Conservation (phyloP, 1,139 yeast species). For the Protomyces gravidus region DNA sequence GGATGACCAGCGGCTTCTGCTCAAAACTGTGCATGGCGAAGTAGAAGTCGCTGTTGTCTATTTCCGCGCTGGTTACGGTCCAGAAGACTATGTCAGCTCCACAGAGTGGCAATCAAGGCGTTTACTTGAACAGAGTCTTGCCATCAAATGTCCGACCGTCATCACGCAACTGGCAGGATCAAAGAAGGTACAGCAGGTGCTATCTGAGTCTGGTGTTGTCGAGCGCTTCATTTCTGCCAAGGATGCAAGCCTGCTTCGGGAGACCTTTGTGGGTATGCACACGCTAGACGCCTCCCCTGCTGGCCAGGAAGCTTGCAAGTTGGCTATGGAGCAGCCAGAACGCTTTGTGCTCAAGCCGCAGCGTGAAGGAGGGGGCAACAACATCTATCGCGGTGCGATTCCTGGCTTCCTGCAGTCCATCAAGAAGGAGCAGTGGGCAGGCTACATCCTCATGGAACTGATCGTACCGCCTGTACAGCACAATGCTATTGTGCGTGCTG, state of each 20-base stretch:
- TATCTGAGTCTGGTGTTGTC: conserved; percentile 56
- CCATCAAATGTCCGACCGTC: conserved; percentile 87
- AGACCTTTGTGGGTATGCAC: conserved; percentile 78
- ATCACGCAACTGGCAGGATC: conserved; percentile 88
- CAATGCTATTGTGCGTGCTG: conserved; percentile 68
- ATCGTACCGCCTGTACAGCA: conserved; percentile 67
- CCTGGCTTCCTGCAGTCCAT: conserved; percentile 62
- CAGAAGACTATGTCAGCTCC: conserved; percentile 60
- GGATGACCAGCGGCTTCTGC: conserved; percentile 39
- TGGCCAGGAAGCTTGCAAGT: conserved; percentile 60
- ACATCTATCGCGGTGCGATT: conserved; percentile 77
- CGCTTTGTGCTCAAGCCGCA: conserved; percentile 88
- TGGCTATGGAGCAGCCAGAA: conserved; percentile 66
- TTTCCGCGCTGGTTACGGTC: conserved; percentile 83
- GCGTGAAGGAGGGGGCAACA: conserved; percentile 95
- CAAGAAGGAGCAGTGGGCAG: conserved; percentile 76
- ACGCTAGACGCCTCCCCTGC: conserved; percentile 70
- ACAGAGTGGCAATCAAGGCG: conserved; percentile 74
- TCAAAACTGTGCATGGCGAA: not conserved
- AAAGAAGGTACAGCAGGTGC: conserved; percentile 83
- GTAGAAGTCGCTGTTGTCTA: conserved; percentile 78
- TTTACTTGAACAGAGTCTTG: conserved; percentile 63
- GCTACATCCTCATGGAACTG: conserved; percentile 88
- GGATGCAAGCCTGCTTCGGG: conserved; percentile 42
- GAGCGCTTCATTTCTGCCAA: conserved; percentile 47